phyloP scores from a whole-genome alignment of 2,329 filamentous ascomycete species.

The Colletotrichum tanaceti region DNA sequence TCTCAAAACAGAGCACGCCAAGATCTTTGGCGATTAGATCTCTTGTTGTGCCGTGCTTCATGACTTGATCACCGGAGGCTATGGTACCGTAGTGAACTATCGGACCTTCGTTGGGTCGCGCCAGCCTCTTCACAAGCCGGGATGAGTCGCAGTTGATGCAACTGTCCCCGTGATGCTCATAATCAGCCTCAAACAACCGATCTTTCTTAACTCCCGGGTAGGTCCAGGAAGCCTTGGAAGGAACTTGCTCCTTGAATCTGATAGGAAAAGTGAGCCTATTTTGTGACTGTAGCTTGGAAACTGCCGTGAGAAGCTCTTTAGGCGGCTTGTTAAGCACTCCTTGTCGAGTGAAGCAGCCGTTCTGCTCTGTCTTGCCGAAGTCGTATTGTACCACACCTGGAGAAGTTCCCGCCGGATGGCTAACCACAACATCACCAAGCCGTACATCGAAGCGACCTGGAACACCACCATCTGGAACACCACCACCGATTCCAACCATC shows the following conservation, averaged over 20 bases:
- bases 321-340: not conserved
- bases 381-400: conserved; percentile 46
- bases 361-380: conserved; percentile 34
- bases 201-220: not conserved
- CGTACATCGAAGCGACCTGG: conserved; percentile 42
- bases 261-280: not conserved
- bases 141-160: not conserved
- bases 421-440: conserved; percentile 46
- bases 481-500: conserved; percentile 48
- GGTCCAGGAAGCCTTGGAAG: not conserved
- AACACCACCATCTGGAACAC: too few relatives aligned
- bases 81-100: conserved; percentile 41
- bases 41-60: conserved; percentile 47
- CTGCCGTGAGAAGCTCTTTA: not conserved
- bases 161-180: not conserved
- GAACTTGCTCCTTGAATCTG: not conserved
- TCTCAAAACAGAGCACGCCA: conserved; percentile 43
- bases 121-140: not conserved
- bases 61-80: conserved; percentile 49
- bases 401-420: conserved; percentile 35
- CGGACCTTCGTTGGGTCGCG: not conserved
- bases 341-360: not conserved
- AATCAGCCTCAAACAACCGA: not conserved
- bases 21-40: conserved; percentile 44
- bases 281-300: not conserved